Base-by-base conservation (phyloP, 2,329 filamentous ascomycete species). In the Nothophaeocryptopus gaeumannii region DNA sequence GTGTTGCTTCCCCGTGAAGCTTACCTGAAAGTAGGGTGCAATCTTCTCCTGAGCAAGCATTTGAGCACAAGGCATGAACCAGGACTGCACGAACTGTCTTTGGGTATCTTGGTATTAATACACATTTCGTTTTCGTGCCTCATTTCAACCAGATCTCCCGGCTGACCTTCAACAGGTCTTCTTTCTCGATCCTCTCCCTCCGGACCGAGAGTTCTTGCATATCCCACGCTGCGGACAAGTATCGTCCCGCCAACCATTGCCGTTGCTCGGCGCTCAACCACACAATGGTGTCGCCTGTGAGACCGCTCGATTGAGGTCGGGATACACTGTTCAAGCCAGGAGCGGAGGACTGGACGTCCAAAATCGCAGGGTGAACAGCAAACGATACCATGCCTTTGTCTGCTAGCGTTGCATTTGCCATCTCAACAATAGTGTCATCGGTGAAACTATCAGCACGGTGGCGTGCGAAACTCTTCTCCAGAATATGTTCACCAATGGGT, bases 351-450 rank as follows among this genome's bases (percentile, higher is more conserved):
- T 74, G 72, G 0, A 76, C 78, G 55, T 61, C 62, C 1, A 76
- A 67, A 10, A 67, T 70, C 2, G 77, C 77, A 0, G 77, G 77
- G 58, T 79, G 74, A 4, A 77, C 45, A 3, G 67, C 58, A 36
- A 69, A 68, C n/a, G 68, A 68, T 8, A 78, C 20, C 20, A 26
- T 71, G 20, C 51, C 11, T 60, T 58, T 5, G 51, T 58, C 15
- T 62, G 45, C 13, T 58, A 26, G 20, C 7, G 20, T 26, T 7
- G 20, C 20, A 26, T 26, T 26, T 26, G 20, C 20, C 70, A 70
- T 26, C 56, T 59, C 72, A 73, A 77, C 72, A 26, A 26, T 26
- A 4, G 20, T 26, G 20, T 26, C 20, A 26, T 26, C 20, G 20
- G 20, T 26, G 20, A 26, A 3, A 26, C 20, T 26, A 7, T 26